Evolutionary conservation across 2,329 filamentous ascomycete genomes (phyloP).

Genomic region (Pseudogymnoascus sp.): DNA sequence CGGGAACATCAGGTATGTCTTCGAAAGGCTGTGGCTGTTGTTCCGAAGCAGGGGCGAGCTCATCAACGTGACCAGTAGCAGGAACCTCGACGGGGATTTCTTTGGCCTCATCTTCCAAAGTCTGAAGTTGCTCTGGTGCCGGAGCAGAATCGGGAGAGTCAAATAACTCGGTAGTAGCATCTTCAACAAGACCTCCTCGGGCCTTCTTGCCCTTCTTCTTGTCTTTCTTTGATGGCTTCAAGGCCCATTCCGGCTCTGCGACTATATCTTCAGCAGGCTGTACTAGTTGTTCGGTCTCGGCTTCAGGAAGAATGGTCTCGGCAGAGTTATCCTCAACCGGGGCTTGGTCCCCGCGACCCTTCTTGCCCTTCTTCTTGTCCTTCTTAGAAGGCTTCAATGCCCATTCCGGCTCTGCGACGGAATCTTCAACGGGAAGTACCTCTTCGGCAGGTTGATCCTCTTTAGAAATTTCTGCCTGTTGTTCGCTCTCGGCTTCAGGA

Average conservation of each 20-base stretch:
- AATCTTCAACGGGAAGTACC: constrained; percentile 3
- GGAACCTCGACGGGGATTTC: not conserved
- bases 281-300: not conserved
- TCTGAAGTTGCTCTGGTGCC: not conserved
- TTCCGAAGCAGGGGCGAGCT: not conserved
- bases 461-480: not conserved
- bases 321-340: not conserved
- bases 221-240: constrained; percentile 26
- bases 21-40: constrained; percentile 13
- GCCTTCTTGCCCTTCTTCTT: constrained; percentile 28
- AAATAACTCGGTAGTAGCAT: not conserved
- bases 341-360: not conserved
- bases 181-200: not conserved
- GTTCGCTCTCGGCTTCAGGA: too few relatives aligned
- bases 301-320: not conserved
- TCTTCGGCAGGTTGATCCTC: constrained; percentile 14
- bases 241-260: not conserved
- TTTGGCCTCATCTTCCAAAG: not conserved
- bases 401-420: not conserved
- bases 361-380: constrained; percentile 27
- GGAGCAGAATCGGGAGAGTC: not conserved
- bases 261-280: not conserved
- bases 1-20: not conserved
- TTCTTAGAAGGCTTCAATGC: constrained; percentile 10
- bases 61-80: not conserved